Conservation (phyloP, 2,329 filamentous ascomycete genomes). For the Aspergillus viridinutans region DNA sequence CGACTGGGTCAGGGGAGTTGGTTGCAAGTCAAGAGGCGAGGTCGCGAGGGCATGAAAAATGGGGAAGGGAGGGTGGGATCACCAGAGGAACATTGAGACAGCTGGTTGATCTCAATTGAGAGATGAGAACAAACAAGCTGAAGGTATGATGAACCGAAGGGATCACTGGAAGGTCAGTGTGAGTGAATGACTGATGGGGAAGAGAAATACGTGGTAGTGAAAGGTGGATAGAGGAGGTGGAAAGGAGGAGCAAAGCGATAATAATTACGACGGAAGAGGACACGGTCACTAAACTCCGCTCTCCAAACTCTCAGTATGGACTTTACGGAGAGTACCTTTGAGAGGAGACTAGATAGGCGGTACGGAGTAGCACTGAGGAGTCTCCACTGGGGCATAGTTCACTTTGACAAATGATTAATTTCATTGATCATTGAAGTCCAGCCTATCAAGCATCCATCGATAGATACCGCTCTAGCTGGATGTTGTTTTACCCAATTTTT, state of each 20-base stretch:
- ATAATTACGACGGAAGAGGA: neutral
- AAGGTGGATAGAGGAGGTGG: constrained; percentile 5
- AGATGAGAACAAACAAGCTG: neutral
- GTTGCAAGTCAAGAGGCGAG: constrained; percentile 4
- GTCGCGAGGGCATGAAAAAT: constrained; percentile 1
- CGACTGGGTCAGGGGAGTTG: neutral
- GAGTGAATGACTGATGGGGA: neutral
- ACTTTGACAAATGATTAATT: neutral
- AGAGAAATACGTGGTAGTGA: neutral
- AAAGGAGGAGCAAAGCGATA: constrained; percentile 1
- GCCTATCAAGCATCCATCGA: neutral
- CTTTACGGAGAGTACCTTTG: neutral
- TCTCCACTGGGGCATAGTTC: neutral
- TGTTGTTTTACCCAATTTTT: neutral
- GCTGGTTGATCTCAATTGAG: neutral
- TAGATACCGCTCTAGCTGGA: too few relatives aligned
- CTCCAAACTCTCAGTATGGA: neutral
- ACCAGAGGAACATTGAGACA: constrained; percentile 17
- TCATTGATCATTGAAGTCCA: neutral
- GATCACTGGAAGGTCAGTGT: neutral
- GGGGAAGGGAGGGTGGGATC: constrained; percentile 9
- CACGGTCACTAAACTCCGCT: neutral
- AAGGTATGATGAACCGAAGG: neutral
- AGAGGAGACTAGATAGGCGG: neutral
- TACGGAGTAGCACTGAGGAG: neutral